A percentile compares a stretch with the other conserved stretches of the same genome.
phyloP scores from a whole-genome alignment of 352 stramenopile genomes.

The Globisporangium abappressorium region DNA sequence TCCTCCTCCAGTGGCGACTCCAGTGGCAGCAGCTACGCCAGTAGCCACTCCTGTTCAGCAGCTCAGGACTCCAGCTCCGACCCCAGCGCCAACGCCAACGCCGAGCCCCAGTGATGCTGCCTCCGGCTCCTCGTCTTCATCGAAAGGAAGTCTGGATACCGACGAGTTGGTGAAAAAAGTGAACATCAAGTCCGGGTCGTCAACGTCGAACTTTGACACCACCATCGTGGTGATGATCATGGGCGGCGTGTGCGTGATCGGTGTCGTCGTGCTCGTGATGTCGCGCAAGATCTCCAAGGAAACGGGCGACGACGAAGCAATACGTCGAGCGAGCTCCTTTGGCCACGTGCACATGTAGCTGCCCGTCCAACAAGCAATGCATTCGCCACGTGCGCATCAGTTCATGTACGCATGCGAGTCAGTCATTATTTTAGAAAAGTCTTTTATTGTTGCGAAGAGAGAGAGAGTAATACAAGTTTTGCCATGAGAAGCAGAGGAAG shows the following conservation, averaged over 20 bases:
- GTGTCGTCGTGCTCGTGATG: constrained; percentile 40
- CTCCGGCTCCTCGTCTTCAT: constrained; percentile 7
- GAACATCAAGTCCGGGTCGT: constrained; percentile 22
- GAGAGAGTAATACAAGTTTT: not conserved
- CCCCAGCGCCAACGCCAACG: not conserved
- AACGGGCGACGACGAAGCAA: constrained; percentile 35
- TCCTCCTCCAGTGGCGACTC: not conserved
- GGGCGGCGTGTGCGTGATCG: constrained; percentile 53
- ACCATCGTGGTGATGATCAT: constrained; percentile 60
- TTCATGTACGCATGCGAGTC: constrained; percentile 5
- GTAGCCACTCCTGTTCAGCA: not conserved
- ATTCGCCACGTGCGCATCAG: not conserved
- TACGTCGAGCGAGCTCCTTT: constrained; percentile 16
- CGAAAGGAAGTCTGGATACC: not conserved
- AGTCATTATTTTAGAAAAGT: constrained; percentile 6
- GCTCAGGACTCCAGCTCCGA: constrained; percentile 6
- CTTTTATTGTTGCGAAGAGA: not conserved
- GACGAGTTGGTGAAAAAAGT: constrained; percentile 13
- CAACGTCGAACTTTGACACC: constrained; percentile 22
- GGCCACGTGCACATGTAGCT: constrained; percentile 11
- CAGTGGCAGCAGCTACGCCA: not conserved
- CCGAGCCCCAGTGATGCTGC: not conserved
- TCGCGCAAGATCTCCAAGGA: constrained; percentile 58
- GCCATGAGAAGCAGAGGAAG: not conserved
- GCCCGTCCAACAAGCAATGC: not conserved